Percentiles rank a stretch among this genome's conserved stretches.
phyloP scores from a whole-genome alignment of 2,329 filamentous ascomycete genomes.

The Colletotrichum nymphaeae region DNA sequence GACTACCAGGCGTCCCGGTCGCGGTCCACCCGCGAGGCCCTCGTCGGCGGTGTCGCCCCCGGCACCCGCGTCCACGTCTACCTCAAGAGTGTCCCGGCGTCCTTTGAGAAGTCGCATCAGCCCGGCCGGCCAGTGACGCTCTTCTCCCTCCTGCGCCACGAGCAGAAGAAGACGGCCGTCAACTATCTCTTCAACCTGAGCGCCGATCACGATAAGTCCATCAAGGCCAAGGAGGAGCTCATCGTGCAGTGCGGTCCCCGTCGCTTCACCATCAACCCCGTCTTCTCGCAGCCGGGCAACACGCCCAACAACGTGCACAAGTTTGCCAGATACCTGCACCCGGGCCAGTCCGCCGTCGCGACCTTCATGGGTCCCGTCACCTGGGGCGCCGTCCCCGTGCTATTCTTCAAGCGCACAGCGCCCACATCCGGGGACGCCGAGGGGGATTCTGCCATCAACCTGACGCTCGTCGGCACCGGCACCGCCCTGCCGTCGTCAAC shows the following conservation, averaged over 20 bases:
- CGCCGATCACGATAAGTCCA: conserved; percentile 78
- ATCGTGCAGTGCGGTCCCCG: conserved; percentile 92
- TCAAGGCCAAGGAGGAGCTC: conserved; percentile 93
- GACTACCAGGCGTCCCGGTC: conserved; percentile 90
- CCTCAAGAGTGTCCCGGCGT: conserved; percentile 65
- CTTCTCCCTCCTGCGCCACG: conserved; percentile 90
- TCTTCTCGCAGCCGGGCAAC: conserved; percentile 89
- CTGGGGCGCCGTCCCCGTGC: conserved; percentile 90
- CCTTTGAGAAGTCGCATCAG: conserved; percentile 59
- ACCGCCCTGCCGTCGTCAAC: conserved; percentile 84
- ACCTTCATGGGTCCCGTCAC: conserved; percentile 90
- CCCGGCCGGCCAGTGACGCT: conserved; percentile 74
- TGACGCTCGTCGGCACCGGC: conserved; percentile 86
- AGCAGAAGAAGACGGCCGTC: conserved; percentile 91
- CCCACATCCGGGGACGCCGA: conserved; percentile 50
- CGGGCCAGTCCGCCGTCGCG: conserved; percentile 88
- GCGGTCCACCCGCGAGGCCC: conserved; percentile 80
- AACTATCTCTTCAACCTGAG: conserved; percentile 92
- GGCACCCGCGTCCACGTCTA: conserved; percentile 87
- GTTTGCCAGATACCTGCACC: conserved; percentile 91
- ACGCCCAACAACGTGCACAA: conserved; percentile 98
- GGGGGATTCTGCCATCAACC: conserved; percentile 55
- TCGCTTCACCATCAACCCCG: conserved; percentile 86
- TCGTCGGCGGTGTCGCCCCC: conserved; percentile 86
- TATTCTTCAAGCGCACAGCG: conserved; percentile 81